Percentiles rank a stretch among this genome's conserved stretches.
Evolutionary conservation across 768 basidiomycete genomes (phyloP).

Genomic region (Mrakia gelida): DNA sequence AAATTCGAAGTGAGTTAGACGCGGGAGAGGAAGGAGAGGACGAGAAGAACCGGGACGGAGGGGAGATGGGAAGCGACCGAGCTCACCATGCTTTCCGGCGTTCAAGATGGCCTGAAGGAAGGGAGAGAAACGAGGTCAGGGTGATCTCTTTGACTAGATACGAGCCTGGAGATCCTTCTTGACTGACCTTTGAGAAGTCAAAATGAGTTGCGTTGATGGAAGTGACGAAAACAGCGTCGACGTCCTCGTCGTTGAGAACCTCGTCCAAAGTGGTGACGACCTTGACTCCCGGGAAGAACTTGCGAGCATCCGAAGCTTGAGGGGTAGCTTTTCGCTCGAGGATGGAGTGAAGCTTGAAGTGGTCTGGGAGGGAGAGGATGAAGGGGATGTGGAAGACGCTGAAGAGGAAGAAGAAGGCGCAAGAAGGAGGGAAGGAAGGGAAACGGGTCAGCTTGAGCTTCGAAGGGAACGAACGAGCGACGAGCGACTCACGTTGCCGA

Average conservation of each 20-base stretch:
- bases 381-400: slow-evolving; percentile 78
- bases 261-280: slow-evolving; percentile 61
- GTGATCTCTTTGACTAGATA: no score
- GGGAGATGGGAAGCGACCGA: neutral
- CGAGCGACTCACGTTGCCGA: slow-evolving; percentile 39
- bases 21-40: neutral
- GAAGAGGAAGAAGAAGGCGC: slow-evolving; percentile 35
- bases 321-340: slow-evolving; percentile 64
- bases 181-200: slow-evolving; percentile 53
- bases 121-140: neutral
- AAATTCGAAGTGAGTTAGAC: neutral
- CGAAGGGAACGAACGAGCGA: neutral
- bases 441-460: neutral
- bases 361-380: slow-evolving; percentile 63
- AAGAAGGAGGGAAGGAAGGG: neutral
- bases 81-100: slow-evolving; percentile 68
- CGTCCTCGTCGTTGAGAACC: slow-evolving; percentile 58
- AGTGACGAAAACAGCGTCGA: slow-evolving; percentile 62
- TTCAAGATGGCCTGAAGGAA: slow-evolving; percentile 50
- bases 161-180: no score
- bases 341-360: slow-evolving; percentile 69
- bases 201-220: slow-evolving; percentile 75
- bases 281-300: slow-evolving; percentile 57
- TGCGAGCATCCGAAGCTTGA: slow-evolving; percentile 61
- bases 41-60: neutral